Percentiles rank a stretch among this genome's conserved stretches.
These are phyloP conservation scores for Hypoxylon sp. DNA, from an alignment of 2,329 filamentous ascomycete species.

Conservation along the genomic window DNA sequence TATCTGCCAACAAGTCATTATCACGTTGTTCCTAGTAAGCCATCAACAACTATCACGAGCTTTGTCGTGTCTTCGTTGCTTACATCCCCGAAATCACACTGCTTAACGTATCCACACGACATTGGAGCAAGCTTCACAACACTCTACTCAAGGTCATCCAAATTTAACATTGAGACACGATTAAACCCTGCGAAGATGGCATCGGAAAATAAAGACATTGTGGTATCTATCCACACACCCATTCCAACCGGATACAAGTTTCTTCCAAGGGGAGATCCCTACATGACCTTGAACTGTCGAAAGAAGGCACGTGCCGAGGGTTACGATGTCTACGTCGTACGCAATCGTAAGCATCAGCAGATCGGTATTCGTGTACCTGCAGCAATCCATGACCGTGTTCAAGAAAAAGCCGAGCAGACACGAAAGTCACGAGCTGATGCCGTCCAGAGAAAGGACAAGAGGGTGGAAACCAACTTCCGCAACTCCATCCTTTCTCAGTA, in stretches of 20 bases:
- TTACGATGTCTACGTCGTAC: conserved; percentile 58
- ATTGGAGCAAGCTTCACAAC: not conserved
- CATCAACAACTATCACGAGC: not conserved
- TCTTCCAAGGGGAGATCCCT: conserved; percentile 60
- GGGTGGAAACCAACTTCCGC: conserved; percentile 54
- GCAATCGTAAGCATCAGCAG: conserved; percentile 36
- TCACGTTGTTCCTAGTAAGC: not conserved
- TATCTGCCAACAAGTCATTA: conserved; percentile 1
- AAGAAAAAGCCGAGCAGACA: conserved; percentile 46
- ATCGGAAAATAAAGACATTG: conserved; percentile 38
- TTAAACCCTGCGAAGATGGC: conserved; percentile 7
- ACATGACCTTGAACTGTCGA: conserved; percentile 60
- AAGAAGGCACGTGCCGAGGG: conserved; percentile 55
- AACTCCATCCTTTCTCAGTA: conserved; percentile 58
- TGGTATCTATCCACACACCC: conserved; percentile 48
- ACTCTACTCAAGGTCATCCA: not conserved
- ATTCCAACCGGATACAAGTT: conserved; percentile 60
- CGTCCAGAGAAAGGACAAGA: conserved; percentile 56
- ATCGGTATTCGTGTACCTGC: conserved; percentile 60
- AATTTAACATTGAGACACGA: not conserved
- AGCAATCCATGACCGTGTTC: conserved; percentile 52
- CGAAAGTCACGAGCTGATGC: conserved; percentile 53
- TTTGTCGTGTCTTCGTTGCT: not conserved
- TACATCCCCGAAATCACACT: not conserved
- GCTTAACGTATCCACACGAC: not conserved